Evolutionary conservation across 1,284 basidiomycete genomes (phyloP).

Genomic region (Lignosus rhinocerotis): DNA sequence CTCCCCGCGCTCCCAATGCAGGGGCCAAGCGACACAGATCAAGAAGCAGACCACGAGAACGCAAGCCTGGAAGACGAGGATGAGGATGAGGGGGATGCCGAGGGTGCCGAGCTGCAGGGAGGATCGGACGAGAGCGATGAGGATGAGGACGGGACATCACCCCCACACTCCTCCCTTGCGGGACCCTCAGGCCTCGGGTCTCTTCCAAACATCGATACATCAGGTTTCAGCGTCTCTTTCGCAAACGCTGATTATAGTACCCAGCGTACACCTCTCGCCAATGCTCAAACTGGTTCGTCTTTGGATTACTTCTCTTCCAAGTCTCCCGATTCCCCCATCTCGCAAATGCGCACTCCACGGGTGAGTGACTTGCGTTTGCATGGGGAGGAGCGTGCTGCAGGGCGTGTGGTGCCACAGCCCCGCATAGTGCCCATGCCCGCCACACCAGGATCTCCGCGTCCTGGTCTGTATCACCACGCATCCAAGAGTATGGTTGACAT

Average conservation of each 20-base stretch:
- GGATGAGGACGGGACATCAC: constrained; percentile 35
- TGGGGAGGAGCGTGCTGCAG: constrained; percentile 6
- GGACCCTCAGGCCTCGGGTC: constrained; percentile 15
- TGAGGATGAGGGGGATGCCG: constrained; percentile 36
- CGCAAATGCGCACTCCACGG: constrained; percentile 33
- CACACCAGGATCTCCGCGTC: constrained; percentile 36
- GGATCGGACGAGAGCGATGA: constrained; percentile 31
- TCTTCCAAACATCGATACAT: constrained; percentile 29
- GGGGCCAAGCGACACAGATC: constrained; percentile 38
- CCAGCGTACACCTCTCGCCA: constrained; percentile 2
- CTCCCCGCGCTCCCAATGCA: constrained; percentile 53
- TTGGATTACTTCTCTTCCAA: constrained; percentile 35
- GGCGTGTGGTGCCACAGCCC: constrained; percentile 12
- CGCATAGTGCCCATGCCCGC: constrained; percentile 15
- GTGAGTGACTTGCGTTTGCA: constrained; percentile 34
- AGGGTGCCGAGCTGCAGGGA: constrained; percentile 28
- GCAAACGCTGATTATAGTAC: constrained; percentile 15
- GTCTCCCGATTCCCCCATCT: constrained; percentile 18
- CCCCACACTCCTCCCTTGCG: constrained; percentile 16
- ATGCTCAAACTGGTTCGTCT: constrained; percentile 10
- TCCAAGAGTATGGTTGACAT: constrained; percentile 62
- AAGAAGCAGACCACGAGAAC: constrained; percentile 40
- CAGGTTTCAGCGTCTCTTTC: constrained; percentile 24
- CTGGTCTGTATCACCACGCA: constrained; percentile 58
- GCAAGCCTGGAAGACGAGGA: constrained; percentile 40